Evolutionary conservation across 2,329 filamentous ascomycete species (phyloP).

Genomic region (Trichoderma sp.): DNA sequence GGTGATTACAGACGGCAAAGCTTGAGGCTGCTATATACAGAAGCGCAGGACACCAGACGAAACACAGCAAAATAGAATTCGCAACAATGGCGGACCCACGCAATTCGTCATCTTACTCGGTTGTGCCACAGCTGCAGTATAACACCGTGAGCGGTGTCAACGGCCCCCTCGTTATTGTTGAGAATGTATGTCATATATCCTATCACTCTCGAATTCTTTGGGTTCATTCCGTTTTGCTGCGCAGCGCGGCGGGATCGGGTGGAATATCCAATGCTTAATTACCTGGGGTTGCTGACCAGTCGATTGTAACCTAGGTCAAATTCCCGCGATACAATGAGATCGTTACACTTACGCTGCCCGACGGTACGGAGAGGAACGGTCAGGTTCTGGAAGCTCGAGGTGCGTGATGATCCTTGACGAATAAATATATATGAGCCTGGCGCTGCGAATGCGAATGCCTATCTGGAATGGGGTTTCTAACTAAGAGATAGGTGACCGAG

Average conservation of each 20-base stretch:
- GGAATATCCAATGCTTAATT: conserved; percentile 25
- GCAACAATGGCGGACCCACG: conserved; percentile 59
- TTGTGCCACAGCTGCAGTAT: conserved; percentile 75
- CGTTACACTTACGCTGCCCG: conserved; percentile 90
- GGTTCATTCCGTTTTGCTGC: not conserved
- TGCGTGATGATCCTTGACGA: conserved; percentile 47
- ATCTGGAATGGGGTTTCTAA: conserved; percentile 31
- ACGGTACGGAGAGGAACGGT: conserved; percentile 90
- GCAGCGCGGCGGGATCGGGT: not conserved
- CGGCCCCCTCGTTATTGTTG: conserved; percentile 94
- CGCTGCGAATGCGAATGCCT: conserved; percentile 14
- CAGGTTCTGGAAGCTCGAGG: conserved; percentile 98
- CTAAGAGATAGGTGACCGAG: conserved; percentile 72
- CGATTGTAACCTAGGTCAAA: conserved; percentile 72
- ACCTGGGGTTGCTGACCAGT: conserved; percentile 33
- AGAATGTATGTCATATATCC: conserved; percentile 68
- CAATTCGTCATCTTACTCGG: conserved; percentile 63
- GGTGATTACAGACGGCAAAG: not conserved
- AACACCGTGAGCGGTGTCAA: conserved; percentile 99
- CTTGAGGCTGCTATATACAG: conserved; percentile 4
- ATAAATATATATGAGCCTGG: not conserved
- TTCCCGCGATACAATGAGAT: conserved; percentile 98
- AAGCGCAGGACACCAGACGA: not conserved
- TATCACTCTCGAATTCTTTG: not conserved
- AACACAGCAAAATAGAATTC: not conserved